Base-by-base conservation (phyloP, 331 rosid genomes). In the Malus hybrid region DNA sequence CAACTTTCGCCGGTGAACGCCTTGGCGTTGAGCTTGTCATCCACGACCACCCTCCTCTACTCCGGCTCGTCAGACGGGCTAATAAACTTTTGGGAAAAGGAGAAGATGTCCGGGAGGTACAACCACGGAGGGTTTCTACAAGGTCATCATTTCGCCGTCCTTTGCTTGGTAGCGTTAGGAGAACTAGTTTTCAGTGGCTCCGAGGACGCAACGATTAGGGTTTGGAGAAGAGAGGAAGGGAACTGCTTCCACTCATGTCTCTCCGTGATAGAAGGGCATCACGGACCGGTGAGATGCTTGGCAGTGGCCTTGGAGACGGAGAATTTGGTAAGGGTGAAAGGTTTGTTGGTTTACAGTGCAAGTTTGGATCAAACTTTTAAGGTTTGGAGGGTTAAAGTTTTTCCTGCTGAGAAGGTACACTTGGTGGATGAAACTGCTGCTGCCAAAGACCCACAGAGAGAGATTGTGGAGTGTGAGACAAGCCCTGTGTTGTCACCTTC, bases 61-160 rank as follows among this genome's bases (percentile, higher is more conserved):
- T 83, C 85, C 9, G 82, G 80, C 44, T 86, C 87, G 2, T 80
- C 87, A 5, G 87, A 84, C 33, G 87, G 87, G 67, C 79, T 84
- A 3, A 81, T 84, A 65, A 84, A 84, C 77, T 75, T 81, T 19
- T 81, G 85, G 88, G 83, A 81, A 31, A 84, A 84, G 80, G 85
- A 81, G 68, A 74, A 81, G 70, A 65, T 65, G 68, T 79, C 82
- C 7, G 85, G 84, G 54, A 70, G 86, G 69, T 76, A 81, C 20
- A 78, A 80, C 77, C 87, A 84, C 31, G 85, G 87, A 32, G 87
- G 87, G 42, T 84, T 84, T 44, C 68, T 84, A 65, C 87, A 81
- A 67, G 87, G 87, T 22, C 87, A 86, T 70, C 90, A 86, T 79
- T 86, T 83, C 18, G 83, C 87, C 3, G 76, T 83, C 54, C 87